phyloP scores from a whole-genome alignment of 257 asterid genomes.

The Scutellaria minor region DNA sequence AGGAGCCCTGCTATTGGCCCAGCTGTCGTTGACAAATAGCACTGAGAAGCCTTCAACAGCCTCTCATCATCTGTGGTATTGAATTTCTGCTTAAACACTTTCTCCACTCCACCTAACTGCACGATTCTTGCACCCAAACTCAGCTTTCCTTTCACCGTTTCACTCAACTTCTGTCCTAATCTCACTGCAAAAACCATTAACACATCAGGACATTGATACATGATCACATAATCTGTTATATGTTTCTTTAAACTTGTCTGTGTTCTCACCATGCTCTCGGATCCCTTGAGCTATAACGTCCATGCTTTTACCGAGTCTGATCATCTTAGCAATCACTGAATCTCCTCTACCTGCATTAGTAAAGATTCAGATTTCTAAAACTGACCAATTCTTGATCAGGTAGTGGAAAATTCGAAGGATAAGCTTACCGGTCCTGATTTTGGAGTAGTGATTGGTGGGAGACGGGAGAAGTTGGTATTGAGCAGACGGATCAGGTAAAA shows the following conservation, averaged over 20 bases:
- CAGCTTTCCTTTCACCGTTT: slow-evolving; percentile 48
- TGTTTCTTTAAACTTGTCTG: not conserved
- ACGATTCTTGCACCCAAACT: slow-evolving; percentile 47
- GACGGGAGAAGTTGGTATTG: slow-evolving; percentile 42
- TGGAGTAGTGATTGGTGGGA: slow-evolving; percentile 44
- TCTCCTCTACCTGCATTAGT: slow-evolving; percentile 44
- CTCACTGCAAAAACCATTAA: slow-evolving; percentile 39
- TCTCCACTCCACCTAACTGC: slow-evolving; percentile 46
- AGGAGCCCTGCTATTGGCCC: slow-evolving; percentile 52
- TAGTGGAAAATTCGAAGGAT: not conserved
- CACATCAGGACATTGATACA: not conserved
- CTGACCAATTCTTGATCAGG: not conserved
- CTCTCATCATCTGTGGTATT: slow-evolving; percentile 38
- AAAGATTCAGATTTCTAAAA: not conserved
- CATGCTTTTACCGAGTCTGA: slow-evolving; percentile 43
- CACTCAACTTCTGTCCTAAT: slow-evolving; percentile 44
- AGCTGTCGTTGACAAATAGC: slow-evolving; percentile 48
- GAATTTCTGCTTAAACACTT: slow-evolving; percentile 48
- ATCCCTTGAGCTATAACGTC: slow-evolving; percentile 41
- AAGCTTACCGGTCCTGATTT: slow-evolving; percentile 40
- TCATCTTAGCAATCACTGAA: slow-evolving; percentile 47
- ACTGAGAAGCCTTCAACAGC: slow-evolving; percentile 47
- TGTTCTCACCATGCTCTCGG: slow-evolving; percentile 38
- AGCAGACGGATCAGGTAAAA: slow-evolving; percentile 36
- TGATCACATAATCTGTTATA: not conserved